Percentiles rank a stretch among this genome's conserved stretches.
Evolutionary conservation across 83 land plant genomes (phyloP).

Genomic region (Larix sibirica): DNA sequence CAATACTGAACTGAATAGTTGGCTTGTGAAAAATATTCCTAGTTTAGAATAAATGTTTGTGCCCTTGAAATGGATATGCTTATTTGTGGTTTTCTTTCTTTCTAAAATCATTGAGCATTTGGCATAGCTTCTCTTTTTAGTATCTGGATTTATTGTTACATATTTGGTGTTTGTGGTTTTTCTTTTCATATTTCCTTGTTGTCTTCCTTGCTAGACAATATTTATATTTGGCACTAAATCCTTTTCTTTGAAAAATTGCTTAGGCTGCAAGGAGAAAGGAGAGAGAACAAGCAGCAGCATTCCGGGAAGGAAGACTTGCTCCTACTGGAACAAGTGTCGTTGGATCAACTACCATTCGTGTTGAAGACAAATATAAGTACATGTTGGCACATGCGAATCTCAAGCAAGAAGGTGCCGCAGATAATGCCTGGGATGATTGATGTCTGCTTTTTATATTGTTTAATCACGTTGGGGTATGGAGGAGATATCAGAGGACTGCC

Average conservation of each 20-base stretch:
- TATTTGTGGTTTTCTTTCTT: constrained; percentile 11
- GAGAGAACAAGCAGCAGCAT: constrained; percentile 80
- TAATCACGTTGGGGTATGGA: background rate
- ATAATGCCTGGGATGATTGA: constrained; percentile 89
- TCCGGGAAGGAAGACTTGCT: constrained; percentile 58
- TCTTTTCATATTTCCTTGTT: background rate
- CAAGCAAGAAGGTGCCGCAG: constrained; percentile 73
- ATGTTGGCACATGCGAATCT: constrained; percentile 53
- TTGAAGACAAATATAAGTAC: constrained; percentile 80
- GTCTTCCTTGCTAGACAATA: background rate
- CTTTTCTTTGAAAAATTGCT: background rate
- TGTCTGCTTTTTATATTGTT: background rate
- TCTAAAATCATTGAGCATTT: background rate
- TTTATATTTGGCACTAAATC: background rate
- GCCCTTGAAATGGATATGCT: background rate
- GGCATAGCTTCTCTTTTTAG: background rate
- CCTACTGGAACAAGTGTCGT: constrained; percentile 33
- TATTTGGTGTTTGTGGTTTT: background rate
- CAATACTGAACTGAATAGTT: background rate
- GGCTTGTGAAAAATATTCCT: background rate
- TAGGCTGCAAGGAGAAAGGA: constrained; percentile 79
- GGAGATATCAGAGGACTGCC: constrained; percentile 6
- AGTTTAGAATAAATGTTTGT: no score
- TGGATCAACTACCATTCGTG: constrained; percentile 61
- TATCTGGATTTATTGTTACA: no score